Percentiles rank a stretch among this genome's conserved stretches.
Evolutionary conservation across 2,329 filamentous ascomycete species (phyloP).

Genomic region (Hymenoscyphus infarciens): DNA sequence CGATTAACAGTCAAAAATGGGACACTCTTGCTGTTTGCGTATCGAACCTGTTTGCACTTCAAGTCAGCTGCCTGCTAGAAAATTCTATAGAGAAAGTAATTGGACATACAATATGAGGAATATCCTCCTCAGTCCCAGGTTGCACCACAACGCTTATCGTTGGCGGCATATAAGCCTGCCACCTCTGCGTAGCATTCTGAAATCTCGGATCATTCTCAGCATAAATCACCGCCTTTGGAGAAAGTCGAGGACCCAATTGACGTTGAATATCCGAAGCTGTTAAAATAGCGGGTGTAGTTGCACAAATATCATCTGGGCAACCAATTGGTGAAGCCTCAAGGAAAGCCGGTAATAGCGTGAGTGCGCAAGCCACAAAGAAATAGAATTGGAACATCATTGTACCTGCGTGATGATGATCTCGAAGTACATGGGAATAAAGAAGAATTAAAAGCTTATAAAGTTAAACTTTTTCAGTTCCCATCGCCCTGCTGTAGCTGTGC

Average conservation of each 20-base stretch:
- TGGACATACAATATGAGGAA: background rate
- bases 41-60: conserved; percentile 9
- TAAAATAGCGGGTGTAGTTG: no score
- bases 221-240: background rate
- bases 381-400: no score
- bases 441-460: no score
- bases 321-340: no score
- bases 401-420: no score
- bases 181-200: conserved; percentile 1
- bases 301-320: no score
- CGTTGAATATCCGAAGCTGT: background rate
- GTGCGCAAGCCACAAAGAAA: no score
- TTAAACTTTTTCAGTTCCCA: no score
- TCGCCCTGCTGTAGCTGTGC: no score
- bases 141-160: conserved; percentile 1
- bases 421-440: no score
- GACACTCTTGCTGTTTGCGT: conserved; percentile 9
- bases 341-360: no score
- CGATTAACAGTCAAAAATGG: conserved; percentile 45
- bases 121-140: background rate
- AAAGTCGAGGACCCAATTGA: background rate
- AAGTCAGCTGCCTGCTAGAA: conserved; percentile 33
- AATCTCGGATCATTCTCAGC: background rate
- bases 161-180: background rate
- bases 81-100: background rate